Evolutionary conservation across 2,329 filamentous ascomycete genomes (phyloP), one percentile per base, ranked within the genome.

Genomic region (Capronia americana): DNA sequence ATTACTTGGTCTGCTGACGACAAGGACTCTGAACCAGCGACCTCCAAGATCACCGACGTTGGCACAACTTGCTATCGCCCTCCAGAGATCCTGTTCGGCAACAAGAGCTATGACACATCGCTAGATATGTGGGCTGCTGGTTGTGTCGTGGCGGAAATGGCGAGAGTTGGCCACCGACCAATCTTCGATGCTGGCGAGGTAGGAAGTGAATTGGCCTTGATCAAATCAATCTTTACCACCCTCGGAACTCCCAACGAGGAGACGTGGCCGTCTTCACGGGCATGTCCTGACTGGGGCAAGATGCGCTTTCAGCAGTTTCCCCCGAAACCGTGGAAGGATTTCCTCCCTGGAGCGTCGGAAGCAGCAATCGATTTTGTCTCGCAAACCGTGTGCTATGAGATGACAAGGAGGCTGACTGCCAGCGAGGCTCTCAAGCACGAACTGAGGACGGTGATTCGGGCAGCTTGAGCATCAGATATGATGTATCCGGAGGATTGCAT

Each of bases 41-140:
- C 87, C 61, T 74, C 83, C 62, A 98, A 98, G 78, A 90, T 97
- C 60, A 89, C 95, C 7, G 96, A 99, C 76, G 91, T 99, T 28
- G 95, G 95, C 41, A 98, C 94, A 1, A 94, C 93, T 0, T 87
- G 91, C 57, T 99, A 99, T 79, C 88, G 96, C 23, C 87, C 94
- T 0, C 95, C 95, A 0, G 96, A 99, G 75, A 86, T 93, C 0
- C 83, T 99, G 6, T 98, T 99, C 75, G 95, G 93, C 0, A 85
- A 93, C 76, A 87, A 85, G 57, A 80, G 82, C 0, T 99, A 99
- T 75, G 86, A 85, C 1, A 77, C 86, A 0, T 83, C 86, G 8
- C 84, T 98, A 2, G 95, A 99, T 77, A 88, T 98, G 79, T 99
- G 96, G 95, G 91, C 89, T 3, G 85, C 90, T 0, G 95, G 96